Base-by-base conservation (phyloP, 192 early-diverging fungal genomes). In the Backusella tuberculispora region DNA sequence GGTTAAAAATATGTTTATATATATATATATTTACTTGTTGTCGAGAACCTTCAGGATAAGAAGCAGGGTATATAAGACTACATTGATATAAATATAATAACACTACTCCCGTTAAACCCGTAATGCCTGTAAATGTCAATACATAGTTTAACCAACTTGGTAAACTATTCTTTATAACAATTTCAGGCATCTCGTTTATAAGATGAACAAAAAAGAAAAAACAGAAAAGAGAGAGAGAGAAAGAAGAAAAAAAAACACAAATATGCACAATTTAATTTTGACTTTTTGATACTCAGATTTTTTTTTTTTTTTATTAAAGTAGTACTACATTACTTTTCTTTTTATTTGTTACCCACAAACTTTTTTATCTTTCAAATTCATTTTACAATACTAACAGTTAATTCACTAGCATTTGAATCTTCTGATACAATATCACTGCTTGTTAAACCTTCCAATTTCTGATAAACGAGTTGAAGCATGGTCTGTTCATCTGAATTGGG, bases 41-140 rank as follows among this genome's bases (percentile, higher is more conserved):
- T 71, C 88, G 75, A 13, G 88, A 89, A 15, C 85, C 88, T 56
- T 83, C 81, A 14, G 88, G 88, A 69, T 84, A 84, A 40, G 72
- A 87, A 40, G 90, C 86, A n/a, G 91, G 91, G 66, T 95, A 95
- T 60, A 95, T 92, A 66, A 95, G 87, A 74, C 90, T 86, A 40
- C 90, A 90, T 71, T 95, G 94, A 66, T 90, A 94, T 75, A 89
- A 46, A 71, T 91, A 93, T 8, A 95, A 83, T 21, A 91, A 46
- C 0, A 81, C 71, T 29, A 81, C 83, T 9, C 83, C 83, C 40
- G 81, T 77, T 40, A 85, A 76, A 24, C 83, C 78, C 3, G 85
- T 85, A 6, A 85, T 67, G 6, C 77, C 84, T 48, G 81, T 82
- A 5, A 81, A 75, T 5, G 84, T 83, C 5, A 87, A 44, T 17